A percentile compares a stretch with the other conserved stretches of the same genome.
phyloP scores from a whole-genome alignment of 2,329 filamentous ascomycete species.

The Epichloe amarillans region DNA sequence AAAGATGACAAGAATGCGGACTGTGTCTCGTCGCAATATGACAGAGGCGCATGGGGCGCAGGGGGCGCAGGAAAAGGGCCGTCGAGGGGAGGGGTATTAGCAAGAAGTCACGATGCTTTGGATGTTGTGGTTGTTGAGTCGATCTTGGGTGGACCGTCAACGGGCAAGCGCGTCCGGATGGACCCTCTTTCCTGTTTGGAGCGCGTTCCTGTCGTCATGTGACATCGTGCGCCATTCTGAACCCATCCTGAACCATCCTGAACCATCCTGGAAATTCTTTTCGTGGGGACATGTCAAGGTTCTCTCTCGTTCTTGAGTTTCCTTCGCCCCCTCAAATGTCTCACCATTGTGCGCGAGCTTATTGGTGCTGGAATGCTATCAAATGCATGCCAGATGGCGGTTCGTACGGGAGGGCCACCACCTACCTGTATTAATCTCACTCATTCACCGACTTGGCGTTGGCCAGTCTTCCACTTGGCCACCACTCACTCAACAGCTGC shows the following conservation, averaged over 20 bases:
- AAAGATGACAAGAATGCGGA: conserved; percentile 2
- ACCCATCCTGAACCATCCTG: neutral
- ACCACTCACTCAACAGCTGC: neutral
- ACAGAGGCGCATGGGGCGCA: neutral
- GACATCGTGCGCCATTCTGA: neutral
- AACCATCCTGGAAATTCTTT: neutral
- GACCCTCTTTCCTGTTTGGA: conserved; percentile 2
- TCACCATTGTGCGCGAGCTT: conserved; percentile 6
- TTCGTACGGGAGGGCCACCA: neutral
- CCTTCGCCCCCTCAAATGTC: conserved; percentile 4
- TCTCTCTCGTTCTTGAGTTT: neutral
- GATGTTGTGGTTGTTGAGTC: conserved; percentile 2
- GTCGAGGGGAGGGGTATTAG: neutral
- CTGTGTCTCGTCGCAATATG: neutral
- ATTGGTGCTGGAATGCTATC: conserved; percentile 7
- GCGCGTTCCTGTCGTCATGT: neutral
- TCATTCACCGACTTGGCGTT: neutral
- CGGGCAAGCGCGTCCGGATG: neutral
- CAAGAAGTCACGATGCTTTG: conserved; percentile 3
- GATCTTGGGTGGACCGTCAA: neutral
- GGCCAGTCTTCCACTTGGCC: neutral
- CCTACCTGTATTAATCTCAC: conserved; percentile 1
- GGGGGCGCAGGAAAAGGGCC: neutral
- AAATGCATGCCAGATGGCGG: conserved; percentile 8
- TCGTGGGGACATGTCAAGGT: neutral